These are phyloP conservation scores for Ensete glaucum DNA, from an alignment of 176 grass and related monocot species.

Conservation along the genomic window DNA sequence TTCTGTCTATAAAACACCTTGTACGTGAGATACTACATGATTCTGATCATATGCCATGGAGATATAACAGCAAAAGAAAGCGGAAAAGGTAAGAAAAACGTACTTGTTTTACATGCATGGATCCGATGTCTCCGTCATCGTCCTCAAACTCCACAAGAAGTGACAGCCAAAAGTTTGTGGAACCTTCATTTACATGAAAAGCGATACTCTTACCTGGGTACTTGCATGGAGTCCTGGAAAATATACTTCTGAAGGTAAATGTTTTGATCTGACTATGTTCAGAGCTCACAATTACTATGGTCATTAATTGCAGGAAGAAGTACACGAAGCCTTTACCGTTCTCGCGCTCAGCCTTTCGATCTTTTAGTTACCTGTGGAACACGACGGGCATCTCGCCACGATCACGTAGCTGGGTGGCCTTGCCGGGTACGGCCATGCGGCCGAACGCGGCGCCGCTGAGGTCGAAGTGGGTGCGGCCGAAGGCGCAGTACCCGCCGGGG, in stretches of 20 bases:
- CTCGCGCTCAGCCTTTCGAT: too few relatives aligned
- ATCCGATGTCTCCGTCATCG: slow-evolving; percentile 86
- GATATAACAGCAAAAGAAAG: not conserved
- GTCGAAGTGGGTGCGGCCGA: slow-evolving; percentile 78
- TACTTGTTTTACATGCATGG: slow-evolving; percentile 95
- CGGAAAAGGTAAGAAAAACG: slow-evolving; percentile 2
- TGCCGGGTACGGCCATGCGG: slow-evolving; percentile 69
- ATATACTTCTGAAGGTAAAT: too few relatives aligned
- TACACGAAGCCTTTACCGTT: too few relatives aligned
- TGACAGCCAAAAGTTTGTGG: slow-evolving; percentile 84
- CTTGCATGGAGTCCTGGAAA: slow-evolving; percentile 70
- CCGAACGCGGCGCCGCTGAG: slow-evolving; percentile 89
- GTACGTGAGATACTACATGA: too few relatives aligned
- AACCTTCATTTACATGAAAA: slow-evolving; percentile 90
- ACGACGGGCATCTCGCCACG: slow-evolving; percentile 52
- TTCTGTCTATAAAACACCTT: too few relatives aligned
- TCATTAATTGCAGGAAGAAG: too few relatives aligned
- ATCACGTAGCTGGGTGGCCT: slow-evolving; percentile 54
- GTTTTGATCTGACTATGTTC: too few relatives aligned
- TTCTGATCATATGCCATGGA: not conserved
- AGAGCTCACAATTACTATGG: too few relatives aligned
- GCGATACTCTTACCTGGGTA: slow-evolving; percentile 78
- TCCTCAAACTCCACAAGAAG: slow-evolving; percentile 92
- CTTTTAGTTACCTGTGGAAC: slow-evolving; percentile 47
- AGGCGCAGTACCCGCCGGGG: slow-evolving; percentile 65